Percentiles rank a stretch among this genome's conserved stretches.
Conservation (phyloP, 139 green algal species). For the Picochlorum costavermella region DNA sequence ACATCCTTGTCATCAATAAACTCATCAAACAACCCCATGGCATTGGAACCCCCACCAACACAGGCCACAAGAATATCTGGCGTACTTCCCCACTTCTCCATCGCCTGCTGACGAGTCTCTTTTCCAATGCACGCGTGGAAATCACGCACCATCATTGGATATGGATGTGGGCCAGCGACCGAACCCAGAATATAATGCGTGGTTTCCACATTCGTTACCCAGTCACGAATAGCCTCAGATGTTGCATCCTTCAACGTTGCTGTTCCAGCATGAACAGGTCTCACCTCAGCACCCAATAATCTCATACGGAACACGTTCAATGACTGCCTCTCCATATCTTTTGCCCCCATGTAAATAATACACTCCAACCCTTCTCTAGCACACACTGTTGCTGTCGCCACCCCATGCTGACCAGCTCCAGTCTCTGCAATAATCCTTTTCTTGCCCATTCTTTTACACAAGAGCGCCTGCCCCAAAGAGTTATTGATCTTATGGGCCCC, state of each 20-base stretch:
- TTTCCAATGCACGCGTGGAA: slow-evolving; percentile 93
- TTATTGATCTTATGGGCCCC: slow-evolving; percentile 99
- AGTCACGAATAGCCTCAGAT: slow-evolving; percentile 96
- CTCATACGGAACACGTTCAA: slow-evolving; percentile 99
- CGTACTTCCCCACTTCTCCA: slow-evolving; percentile 73
- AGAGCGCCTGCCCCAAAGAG: slow-evolving; percentile 87
- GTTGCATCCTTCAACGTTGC: slow-evolving; percentile 97
- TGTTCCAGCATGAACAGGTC: slow-evolving; percentile 81
- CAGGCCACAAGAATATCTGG: slow-evolving; percentile 96
- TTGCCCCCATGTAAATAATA: slow-evolving; percentile 98
- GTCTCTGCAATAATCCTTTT: slow-evolving; percentile 98
- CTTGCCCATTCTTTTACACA: slow-evolving; percentile 91
- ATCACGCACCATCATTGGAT: slow-evolving; percentile 97
- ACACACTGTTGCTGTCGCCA: slow-evolving; percentile 96
- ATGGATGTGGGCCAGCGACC: slow-evolving; percentile 94
- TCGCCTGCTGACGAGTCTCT: slow-evolving; percentile 73
- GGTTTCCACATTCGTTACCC: slow-evolving; percentile 98
- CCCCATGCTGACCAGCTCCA: slow-evolving; percentile 95
- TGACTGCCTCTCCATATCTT: slow-evolving; percentile 94
- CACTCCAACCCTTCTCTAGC: slow-evolving; percentile 88
- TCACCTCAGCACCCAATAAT: slow-evolving; percentile 90
- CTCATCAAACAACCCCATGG: slow-evolving; percentile 98
- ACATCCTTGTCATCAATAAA: slow-evolving; percentile 88
- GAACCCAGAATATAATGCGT: slow-evolving; percentile 99
- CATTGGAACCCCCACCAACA: slow-evolving; percentile 95